phyloP scores from a whole-genome alignment of 495 filamentous ascomycete genomes.

The Aspergillus hancockii region DNA sequence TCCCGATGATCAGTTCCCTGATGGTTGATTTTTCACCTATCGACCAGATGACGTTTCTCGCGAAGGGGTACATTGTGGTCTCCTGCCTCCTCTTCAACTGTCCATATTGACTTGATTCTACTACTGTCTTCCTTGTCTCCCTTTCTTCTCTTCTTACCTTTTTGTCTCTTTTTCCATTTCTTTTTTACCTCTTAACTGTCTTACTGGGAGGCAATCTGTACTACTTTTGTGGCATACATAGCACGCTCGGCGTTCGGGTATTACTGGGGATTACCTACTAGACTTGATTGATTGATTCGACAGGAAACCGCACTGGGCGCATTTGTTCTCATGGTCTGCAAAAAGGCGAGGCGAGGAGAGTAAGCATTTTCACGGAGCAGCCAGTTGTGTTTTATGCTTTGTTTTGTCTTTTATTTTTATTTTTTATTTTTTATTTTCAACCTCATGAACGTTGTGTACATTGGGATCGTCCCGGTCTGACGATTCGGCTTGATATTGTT shows the following conservation, averaged over 20 bases:
- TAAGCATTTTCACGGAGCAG: conserved; percentile 29
- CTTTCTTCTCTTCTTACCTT: conserved; percentile 9
- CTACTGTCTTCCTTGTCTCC: conserved; percentile 1
- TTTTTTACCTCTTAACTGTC: conserved; percentile 10
- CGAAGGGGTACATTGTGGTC: not conserved
- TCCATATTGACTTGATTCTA: conserved; percentile 23
- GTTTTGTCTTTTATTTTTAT: conserved; percentile 6
- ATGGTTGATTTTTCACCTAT: not conserved
- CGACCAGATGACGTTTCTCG: not conserved
- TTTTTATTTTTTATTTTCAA: conserved; percentile 7
- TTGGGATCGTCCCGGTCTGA: conserved; percentile 30
- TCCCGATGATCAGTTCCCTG: not conserved
- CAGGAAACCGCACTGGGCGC: conserved; percentile 24
- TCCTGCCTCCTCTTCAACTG: conserved; percentile 17
- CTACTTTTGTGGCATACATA: conserved; percentile 27
- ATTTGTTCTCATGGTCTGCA: conserved; percentile 28
- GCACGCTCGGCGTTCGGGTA: conserved; percentile 30
- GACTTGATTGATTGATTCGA: conserved; percentile 22
- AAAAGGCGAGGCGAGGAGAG: conserved; percentile 21
- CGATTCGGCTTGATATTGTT: conserved; percentile 23
- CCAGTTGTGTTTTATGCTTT: conserved; percentile 16
- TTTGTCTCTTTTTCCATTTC: conserved; percentile 6
- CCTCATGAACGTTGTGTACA: conserved; percentile 22
- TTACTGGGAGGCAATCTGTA: conserved; percentile 24
- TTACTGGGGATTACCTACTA: conserved; percentile 19